Percentiles rank a stretch among this genome's conserved stretches.
Conservation (phyloP, 2,329 filamentous ascomycete genomes). For the Tolypocladium inflatum region DNA sequence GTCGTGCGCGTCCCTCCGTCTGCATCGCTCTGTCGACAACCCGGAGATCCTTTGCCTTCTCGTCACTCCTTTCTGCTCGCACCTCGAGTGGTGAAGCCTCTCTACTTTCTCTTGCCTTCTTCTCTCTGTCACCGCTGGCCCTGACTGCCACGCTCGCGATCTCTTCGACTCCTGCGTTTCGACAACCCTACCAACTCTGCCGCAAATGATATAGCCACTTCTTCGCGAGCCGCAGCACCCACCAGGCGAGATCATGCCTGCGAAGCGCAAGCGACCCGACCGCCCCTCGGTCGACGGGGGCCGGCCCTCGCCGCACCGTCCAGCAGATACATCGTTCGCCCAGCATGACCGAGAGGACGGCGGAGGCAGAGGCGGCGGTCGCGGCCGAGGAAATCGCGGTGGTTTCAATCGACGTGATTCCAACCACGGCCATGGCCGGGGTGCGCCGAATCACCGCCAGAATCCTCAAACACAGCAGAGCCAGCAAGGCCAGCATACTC, state of each 20-base stretch:
- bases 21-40: not conserved
- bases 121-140: not conserved
- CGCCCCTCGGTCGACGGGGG: conserved; percentile 37
- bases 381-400: conserved; percentile 31
- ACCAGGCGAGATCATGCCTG: conserved; percentile 36
- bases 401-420: conserved; percentile 44
- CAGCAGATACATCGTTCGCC: conserved; percentile 43
- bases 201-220: conserved; percentile 24
- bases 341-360: conserved; percentile 50
- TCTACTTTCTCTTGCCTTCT: not conserved
- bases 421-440: conserved; percentile 24
- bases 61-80: not conserved
- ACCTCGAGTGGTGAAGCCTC: not conserved
- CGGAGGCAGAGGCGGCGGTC: conserved; percentile 34
- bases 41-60: not conserved
- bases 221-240: conserved; percentile 4
- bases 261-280: conserved; percentile 51
- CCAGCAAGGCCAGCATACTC: conserved; percentile 3
- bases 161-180: not conserved
- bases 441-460: conserved; percentile 11
- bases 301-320: conserved; percentile 54
- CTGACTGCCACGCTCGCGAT: not conserved
- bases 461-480: conserved; percentile 9
- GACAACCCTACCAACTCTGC: not conserved
- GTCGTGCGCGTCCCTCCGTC: not conserved